Evolutionary conservation across 345 rosid species (phyloP), one percentile per base, ranked within the genome.

Genomic region (Eucalyptus curtisii): DNA sequence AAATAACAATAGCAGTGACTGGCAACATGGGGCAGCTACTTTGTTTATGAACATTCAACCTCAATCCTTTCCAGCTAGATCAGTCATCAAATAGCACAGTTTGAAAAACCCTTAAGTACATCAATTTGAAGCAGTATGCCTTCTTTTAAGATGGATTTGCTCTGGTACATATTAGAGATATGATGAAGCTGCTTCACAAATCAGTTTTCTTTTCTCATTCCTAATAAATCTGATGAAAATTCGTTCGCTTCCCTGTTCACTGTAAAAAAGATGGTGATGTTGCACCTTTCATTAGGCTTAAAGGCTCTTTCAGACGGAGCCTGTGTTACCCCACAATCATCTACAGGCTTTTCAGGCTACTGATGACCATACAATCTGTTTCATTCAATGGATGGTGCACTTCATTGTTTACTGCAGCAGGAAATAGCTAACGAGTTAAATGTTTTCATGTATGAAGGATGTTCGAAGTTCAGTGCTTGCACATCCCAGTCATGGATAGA

Each of bases 401-500:
- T 42, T 5, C 31, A 30, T 71, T 57, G 68, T 86, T 40, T n/a
- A 17, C 24, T 44, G 25, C 76, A 7, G 88, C 76, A 86, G 55
- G 25, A 17, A 50, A 86, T 31, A 53, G 27, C 88, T 50, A 37
- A 52, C 47, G 57, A n/a, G 24, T 53, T 33, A 44, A 61, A 59
- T 59, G 68, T 59, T 6, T 59, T 59, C 68, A 59, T 59, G 31
- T 27, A 89, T 90, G 89, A 88, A 97, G 98, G 95, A 92, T 96
- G 89, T 96, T 95, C 89, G 92, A 96, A 79, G 88, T 94, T 45
- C 92, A 95, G 94, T 95, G 97, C 93, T 90, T 97, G 92, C 97
- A 97, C 92, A 96, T 95, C 89, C 98, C 99, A 30, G 93, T 93
- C 27, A 93, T 84, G 92, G 96, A 97, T 90, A 93, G 95, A 91